Percentiles rank a stretch among this genome's conserved stretches.
phyloP scores from a whole-genome alignment of 2,329 filamentous ascomycete species.

The Cladophialophora bantiana region DNA sequence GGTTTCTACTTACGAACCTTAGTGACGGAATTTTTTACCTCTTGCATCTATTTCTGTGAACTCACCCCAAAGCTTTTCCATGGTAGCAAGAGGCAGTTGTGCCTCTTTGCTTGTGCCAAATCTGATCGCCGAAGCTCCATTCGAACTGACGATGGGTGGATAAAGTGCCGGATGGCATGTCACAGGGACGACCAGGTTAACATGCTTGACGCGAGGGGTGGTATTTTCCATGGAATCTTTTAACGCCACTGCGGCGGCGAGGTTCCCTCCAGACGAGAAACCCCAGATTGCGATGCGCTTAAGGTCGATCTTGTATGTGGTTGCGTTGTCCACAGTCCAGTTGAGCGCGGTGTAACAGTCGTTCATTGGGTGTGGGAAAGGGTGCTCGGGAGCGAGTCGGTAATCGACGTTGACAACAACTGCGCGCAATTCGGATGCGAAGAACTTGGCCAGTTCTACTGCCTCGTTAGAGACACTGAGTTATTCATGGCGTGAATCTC shows the following conservation, averaged over 20 bases:
- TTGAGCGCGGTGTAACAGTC: constrained; percentile 40
- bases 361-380: constrained; percentile 38
- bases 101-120: too few relatives aligned
- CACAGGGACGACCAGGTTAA: constrained; percentile 11
- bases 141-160: background rate
- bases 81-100: too few relatives aligned
- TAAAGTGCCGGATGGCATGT: constrained; percentile 2
- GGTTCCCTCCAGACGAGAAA: constrained; percentile 52
- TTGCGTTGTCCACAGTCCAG: constrained; percentile 39
- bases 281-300: constrained; percentile 51
- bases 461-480: too few relatives aligned
- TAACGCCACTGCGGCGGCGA: constrained; percentile 48
- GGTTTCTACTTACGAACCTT: too few relatives aligned
- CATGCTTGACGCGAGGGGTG: background rate
- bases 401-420: constrained; percentile 41
- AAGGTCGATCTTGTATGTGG: constrained; percentile 51
- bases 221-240: background rate
- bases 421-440: constrained; percentile 4
- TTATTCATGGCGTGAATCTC: background rate
- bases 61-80: too few relatives aligned
- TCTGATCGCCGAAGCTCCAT: too few relatives aligned
- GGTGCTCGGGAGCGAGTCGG: constrained; percentile 42
- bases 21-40: background rate
- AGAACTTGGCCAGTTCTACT: constrained; percentile 9
- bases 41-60: background rate